A percentile compares a stretch with the other conserved stretches of the same genome.
Conservation (phyloP, 352 stramenopile species). For the Thalassiosira mediterranea region DNA sequence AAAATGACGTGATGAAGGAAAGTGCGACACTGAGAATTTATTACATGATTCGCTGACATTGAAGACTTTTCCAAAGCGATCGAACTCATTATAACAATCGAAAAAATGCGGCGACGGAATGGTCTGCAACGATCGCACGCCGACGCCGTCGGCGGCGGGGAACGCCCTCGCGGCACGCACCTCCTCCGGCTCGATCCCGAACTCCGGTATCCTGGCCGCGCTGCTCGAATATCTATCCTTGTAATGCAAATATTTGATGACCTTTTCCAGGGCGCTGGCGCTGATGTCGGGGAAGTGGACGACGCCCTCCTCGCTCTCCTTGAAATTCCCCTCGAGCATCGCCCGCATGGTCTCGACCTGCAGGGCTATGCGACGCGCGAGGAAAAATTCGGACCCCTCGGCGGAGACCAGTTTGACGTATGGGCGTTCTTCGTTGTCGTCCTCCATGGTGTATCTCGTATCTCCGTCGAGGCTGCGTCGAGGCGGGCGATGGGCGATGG, state of each 20-base stretch:
- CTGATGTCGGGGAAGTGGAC: constrained; percentile 98
- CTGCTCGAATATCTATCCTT: constrained; percentile 95
- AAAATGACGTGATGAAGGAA: too few species aligned
- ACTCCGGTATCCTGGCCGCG: constrained; percentile 94
- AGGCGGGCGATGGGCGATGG: too few species aligned
- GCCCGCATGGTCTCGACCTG: constrained; percentile 95
- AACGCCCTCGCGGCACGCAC: constrained; percentile 95
- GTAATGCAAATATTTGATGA: constrained; percentile 97
- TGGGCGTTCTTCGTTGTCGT: constrained; percentile 39
- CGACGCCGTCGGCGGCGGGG: too few species aligned
- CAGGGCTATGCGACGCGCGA: constrained; percentile 68
- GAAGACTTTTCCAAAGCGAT: constrained; percentile 5
- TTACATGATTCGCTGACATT: too few species aligned
- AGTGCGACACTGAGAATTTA: too few species aligned
- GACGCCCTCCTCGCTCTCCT: constrained; percentile 83
- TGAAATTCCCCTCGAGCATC: constrained; percentile 93
- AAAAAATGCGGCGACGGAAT: constrained; percentile 90
- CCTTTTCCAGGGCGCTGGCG: constrained; percentile 95
- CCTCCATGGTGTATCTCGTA: constrained; percentile 42
- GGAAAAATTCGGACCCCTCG: constrained; percentile 67
- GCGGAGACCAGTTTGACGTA: constrained; percentile 81
- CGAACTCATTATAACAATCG: constrained; percentile 68
- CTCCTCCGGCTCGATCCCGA: constrained; percentile 96
- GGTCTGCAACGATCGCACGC: constrained; percentile 97
- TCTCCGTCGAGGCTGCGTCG: too few species aligned